Conservation (phyloP, 148 eudicot species). For the Vaccinium vitisidaea region DNA sequence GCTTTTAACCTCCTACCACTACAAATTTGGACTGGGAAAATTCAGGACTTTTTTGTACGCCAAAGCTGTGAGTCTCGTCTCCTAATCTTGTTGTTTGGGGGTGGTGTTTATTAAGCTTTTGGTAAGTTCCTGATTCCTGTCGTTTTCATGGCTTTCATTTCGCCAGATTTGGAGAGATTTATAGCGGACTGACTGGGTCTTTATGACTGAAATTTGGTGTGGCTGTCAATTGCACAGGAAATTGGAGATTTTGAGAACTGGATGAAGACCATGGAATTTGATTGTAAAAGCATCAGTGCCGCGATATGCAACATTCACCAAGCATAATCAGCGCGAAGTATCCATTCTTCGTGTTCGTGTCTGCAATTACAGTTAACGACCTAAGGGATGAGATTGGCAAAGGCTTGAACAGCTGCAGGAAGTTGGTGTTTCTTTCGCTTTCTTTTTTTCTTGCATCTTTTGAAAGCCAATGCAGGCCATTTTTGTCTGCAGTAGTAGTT, state of each 20-base stretch:
- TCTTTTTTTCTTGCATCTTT: neutral
- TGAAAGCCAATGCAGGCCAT: neutral
- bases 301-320: conserved; percentile 16
- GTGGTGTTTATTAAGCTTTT: neutral
- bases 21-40: neutral
- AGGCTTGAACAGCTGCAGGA: conserved; percentile 5
- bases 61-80: neutral
- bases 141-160: neutral
- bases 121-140: neutral
- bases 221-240: neutral
- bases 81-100: neutral
- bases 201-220: neutral
- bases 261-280: conserved; percentile 19
- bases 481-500: neutral
- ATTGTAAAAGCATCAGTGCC: conserved; percentile 17
- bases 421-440: neutral
- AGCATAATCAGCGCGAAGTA: neutral
- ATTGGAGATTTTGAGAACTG: conserved; percentile 20
- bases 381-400: neutral
- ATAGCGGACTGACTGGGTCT: neutral
- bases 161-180: neutral
- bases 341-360: neutral
- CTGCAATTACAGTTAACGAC: neutral
- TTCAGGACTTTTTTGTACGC: neutral
- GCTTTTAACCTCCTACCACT: neutral